Conservation (phyloP, 768 basidiomycete genomes). For the Dioszegia crocea region DNA sequence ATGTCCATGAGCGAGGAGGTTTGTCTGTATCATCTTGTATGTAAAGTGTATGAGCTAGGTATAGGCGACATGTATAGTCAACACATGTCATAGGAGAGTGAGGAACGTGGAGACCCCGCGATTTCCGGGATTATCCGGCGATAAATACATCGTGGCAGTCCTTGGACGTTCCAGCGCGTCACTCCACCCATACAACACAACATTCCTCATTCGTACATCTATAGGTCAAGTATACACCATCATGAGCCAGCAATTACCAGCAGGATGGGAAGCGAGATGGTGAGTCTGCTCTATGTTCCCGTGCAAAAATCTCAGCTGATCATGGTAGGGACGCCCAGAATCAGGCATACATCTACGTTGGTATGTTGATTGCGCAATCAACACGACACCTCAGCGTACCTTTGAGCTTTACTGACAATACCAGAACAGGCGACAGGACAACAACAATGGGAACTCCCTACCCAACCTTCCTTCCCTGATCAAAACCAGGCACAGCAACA, state of each 20-base stretch:
- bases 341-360: conserved; percentile 82
- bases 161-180: no score
- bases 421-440: conserved; percentile 69
- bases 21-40: conserved; percentile 37
- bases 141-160: background rate
- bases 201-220: background rate
- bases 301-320: conserved; percentile 4
- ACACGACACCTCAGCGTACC: background rate
- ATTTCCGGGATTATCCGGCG: background rate
- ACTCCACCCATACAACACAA: no score
- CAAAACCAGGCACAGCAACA: conserved; percentile 22
- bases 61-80: background rate
- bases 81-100: background rate
- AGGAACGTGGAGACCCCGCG: conserved; percentile 4
- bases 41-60: background rate
- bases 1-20: conserved; percentile 38
- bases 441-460: conserved; percentile 84
- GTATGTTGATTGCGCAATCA: conserved; percentile 51
- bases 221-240: background rate
- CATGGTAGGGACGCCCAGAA: conserved; percentile 66
- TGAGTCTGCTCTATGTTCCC: conserved; percentile 47
- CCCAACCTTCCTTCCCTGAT: conserved; percentile 50
- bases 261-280: conserved; percentile 94
- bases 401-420: background rate
- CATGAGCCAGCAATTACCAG: conserved; percentile 57